These are phyloP conservation scores for Phoenix dactylifera DNA, from an alignment of 176 grass and related monocot genomes.

Conservation along the genomic window DNA sequence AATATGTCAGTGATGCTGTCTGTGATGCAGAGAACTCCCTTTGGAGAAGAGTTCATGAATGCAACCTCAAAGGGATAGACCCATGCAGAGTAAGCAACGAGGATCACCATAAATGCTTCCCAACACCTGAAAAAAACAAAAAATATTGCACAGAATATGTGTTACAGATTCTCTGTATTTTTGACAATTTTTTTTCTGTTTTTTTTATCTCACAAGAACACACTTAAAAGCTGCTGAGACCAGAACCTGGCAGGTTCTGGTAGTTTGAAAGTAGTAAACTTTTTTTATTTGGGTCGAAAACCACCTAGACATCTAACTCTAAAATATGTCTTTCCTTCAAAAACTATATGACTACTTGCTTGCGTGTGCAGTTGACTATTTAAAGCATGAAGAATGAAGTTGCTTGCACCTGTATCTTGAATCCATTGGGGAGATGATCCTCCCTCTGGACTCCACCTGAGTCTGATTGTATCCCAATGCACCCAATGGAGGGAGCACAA, in stretches of 20 bases:
- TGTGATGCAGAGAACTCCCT: slow-evolving; percentile 61
- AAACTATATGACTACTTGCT: neutral
- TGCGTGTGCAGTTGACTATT: neutral
- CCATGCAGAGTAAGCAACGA: slow-evolving; percentile 96
- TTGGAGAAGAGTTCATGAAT: slow-evolving; percentile 65
- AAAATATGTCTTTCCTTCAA: neutral
- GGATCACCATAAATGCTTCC: slow-evolving; percentile 91
- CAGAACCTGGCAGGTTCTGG: no score
- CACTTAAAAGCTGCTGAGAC: neutral
- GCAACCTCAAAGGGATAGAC: slow-evolving; percentile 99
- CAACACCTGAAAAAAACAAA: slow-evolving; percentile 48
- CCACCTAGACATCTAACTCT: neutral
- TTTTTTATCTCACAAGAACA: neutral
- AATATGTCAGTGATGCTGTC: slow-evolving; percentile 69
- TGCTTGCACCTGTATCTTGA: slow-evolving; percentile 59
- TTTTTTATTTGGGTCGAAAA: no score
- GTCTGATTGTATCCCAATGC: slow-evolving; percentile 25
- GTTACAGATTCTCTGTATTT: neutral
- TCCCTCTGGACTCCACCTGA: slow-evolving; percentile 18
- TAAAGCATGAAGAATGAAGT: neutral
- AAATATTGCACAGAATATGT: neutral
- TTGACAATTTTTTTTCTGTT: neutral
- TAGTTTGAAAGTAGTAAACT: neutral
- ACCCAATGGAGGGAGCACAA: slow-evolving; percentile 76
- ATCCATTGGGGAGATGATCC: slow-evolving; percentile 66